phyloP scores from a whole-genome alignment of 1,284 basidiomycete species.

The Omphalotus olearius region DNA sequence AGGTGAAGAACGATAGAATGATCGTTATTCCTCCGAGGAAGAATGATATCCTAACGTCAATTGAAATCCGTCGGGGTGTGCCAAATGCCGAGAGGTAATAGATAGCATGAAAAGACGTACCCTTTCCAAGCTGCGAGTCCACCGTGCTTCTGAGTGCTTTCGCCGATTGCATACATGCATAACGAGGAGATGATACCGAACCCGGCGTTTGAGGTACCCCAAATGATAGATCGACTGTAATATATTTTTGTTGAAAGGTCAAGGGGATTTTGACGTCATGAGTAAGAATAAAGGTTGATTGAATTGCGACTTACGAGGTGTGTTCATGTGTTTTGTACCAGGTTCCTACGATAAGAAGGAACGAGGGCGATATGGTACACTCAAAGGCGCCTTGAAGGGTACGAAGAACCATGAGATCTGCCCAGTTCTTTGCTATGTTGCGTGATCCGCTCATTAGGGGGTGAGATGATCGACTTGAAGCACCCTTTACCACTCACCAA shows the following conservation, averaged over 20 bases:
- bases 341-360: constrained; percentile 14
- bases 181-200: constrained; percentile 15
- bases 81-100: not conserved
- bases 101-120: constrained; percentile 9
- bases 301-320: constrained; percentile 5
- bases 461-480: not conserved
- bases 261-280: not conserved
- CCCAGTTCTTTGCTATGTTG: constrained; percentile 18
- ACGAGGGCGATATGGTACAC: constrained; percentile 16
- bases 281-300: too few relatives aligned
- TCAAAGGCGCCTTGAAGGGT: constrained; percentile 15
- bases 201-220: constrained; percentile 17
- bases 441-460: constrained; percentile 2
- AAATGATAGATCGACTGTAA: constrained; percentile 15
- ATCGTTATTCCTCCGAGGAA: constrained; percentile 16
- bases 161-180: constrained; percentile 17
- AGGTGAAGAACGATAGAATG: constrained; percentile 13
- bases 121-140: constrained; percentile 17
- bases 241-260: too few relatives aligned
- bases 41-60: constrained; percentile 14
- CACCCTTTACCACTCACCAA: constrained; percentile 6
- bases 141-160: constrained; percentile 10
- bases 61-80: not conserved
- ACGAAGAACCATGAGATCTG: constrained; percentile 14
- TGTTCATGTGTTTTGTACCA: constrained; percentile 17